Evolutionary conservation across 129 eudicot genomes (phyloP).

Genomic region (carrot (Daucus carota)): DNA sequence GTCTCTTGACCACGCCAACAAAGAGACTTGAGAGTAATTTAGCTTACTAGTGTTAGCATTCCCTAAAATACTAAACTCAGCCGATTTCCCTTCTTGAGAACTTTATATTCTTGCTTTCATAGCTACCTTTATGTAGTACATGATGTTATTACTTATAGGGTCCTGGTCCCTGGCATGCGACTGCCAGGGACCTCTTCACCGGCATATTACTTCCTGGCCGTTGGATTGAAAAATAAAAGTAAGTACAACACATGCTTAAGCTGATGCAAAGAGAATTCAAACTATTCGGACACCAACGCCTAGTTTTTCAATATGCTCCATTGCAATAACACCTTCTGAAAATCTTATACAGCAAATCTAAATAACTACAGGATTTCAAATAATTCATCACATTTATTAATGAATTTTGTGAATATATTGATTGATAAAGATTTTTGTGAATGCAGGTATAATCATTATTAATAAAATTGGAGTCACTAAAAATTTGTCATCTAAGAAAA

Average conservation of each 20-base stretch:
- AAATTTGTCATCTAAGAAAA: too few relatives aligned
- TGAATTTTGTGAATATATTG: too few relatives aligned
- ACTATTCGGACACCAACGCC: background rate
- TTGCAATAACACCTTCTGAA: background rate
- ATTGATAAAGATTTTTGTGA: too few relatives aligned
- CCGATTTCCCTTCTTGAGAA: background rate
- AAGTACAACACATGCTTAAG: too few relatives aligned
- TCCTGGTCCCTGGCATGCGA: too few relatives aligned
- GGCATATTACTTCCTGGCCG: too few relatives aligned
- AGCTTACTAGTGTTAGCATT: background rate
- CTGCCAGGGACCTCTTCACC: too few relatives aligned
- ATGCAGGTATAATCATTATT: too few relatives aligned
- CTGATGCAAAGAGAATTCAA: background rate
- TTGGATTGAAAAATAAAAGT: too few relatives aligned
- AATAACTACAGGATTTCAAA: background rate
- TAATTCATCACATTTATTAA: too few relatives aligned
- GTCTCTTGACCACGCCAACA: background rate
- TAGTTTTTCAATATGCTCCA: constrained; percentile 11
- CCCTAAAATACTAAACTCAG: background rate
- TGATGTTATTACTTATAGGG: too few relatives aligned
- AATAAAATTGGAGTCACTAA: too few relatives aligned
- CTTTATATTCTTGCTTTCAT: background rate
- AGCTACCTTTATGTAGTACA: background rate
- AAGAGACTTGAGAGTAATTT: background rate
- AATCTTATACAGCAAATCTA: background rate